Evolutionary conservation across 202 grass and related monocot genomes (phyloP).

Genomic region (Tripidium arundinaceum): DNA sequence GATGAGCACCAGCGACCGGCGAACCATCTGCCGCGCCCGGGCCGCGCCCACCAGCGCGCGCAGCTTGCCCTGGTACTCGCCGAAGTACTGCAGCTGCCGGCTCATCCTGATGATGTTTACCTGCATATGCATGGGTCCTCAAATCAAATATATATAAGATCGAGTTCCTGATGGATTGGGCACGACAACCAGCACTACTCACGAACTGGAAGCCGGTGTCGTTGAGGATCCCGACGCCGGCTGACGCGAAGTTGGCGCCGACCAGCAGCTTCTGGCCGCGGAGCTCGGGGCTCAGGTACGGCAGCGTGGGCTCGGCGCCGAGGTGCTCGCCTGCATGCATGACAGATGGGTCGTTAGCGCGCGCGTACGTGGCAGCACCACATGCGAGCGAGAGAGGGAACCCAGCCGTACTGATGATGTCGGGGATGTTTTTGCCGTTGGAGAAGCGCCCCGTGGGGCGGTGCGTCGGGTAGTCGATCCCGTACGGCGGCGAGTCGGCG

Average conservation of each 20-base stretch:
- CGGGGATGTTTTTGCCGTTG: slow-evolving; percentile 85
- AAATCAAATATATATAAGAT: too few species aligned
- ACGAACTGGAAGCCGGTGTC: slow-evolving; percentile 91
- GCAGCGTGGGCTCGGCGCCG: slow-evolving; percentile 62
- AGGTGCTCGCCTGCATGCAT: slow-evolving; percentile 92
- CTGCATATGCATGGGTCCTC: too few species aligned
- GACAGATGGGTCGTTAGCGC: not conserved
- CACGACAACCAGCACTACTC: too few species aligned
- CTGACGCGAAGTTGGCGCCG: slow-evolving; percentile 95
- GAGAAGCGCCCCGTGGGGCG: slow-evolving; percentile 68
- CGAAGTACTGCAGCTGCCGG: slow-evolving; percentile 53
- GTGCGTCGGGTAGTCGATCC: slow-evolving; percentile 75
- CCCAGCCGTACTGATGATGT: slow-evolving; percentile 84
- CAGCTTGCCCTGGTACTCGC: slow-evolving; percentile 60
- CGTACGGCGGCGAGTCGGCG: slow-evolving; percentile 70
- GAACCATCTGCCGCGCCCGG: slow-evolving; percentile 48
- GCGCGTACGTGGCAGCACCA: too few species aligned
- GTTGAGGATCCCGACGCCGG: slow-evolving; percentile 94
- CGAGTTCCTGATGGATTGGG: too few species aligned
- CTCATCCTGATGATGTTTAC: slow-evolving; percentile 66
- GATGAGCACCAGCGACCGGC: slow-evolving; percentile 58
- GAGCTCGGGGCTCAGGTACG: slow-evolving; percentile 78
- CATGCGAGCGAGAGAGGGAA: too few species aligned
- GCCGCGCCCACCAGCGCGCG: slow-evolving; percentile 40
- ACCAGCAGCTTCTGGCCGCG: slow-evolving; percentile 64